These are phyloP conservation scores for Verticillium dahliae DNA, from an alignment of 2,329 filamentous ascomycete genomes.

Conservation along the genomic window DNA sequence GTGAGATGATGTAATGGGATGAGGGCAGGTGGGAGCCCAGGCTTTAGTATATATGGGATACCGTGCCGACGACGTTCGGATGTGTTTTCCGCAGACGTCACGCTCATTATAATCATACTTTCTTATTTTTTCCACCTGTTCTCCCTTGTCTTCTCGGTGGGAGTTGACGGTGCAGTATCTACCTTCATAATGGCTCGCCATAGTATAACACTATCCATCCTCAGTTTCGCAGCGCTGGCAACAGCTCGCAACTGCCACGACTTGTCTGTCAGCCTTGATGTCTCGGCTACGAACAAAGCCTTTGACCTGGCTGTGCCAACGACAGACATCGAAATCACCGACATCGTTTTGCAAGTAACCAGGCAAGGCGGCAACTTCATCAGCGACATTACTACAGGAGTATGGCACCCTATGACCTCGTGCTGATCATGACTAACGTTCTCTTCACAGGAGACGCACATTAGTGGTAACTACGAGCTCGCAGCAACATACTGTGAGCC, in stretches of 20 bases:
- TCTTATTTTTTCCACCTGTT: conserved; percentile 1
- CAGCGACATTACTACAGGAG: conserved; percentile 17
- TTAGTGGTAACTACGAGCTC: conserved; percentile 49
- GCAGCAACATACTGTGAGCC: conserved; percentile 57
- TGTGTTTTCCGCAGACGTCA: background rate
- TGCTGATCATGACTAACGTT: conserved; percentile 2
- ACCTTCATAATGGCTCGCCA: conserved; percentile 15
- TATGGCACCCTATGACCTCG: background rate
- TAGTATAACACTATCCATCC: conserved; percentile 7
- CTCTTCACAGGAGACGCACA: conserved; percentile 33
- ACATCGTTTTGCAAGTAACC: conserved; percentile 45
- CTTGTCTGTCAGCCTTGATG: conserved; percentile 47
- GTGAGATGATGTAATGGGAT: background rate
- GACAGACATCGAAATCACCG: conserved; percentile 50
- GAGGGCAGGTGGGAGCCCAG: background rate
- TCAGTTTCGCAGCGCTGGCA: conserved; percentile 18
- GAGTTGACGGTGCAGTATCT: background rate
- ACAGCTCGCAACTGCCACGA: conserved; percentile 35
- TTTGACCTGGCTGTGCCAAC: conserved; percentile 42
- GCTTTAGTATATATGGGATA: background rate
- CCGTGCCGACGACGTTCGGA: background rate
- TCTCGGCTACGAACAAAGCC: conserved; percentile 45
- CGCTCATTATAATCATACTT: background rate
- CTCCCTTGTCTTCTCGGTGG: background rate
- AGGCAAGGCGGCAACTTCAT: conserved; percentile 45